A percentile compares a stretch with the other conserved stretches of the same genome.
These are phyloP conservation scores for Themeda triandra DNA, from an alignment of 176 grass and related monocot species.

Conservation along the genomic window DNA sequence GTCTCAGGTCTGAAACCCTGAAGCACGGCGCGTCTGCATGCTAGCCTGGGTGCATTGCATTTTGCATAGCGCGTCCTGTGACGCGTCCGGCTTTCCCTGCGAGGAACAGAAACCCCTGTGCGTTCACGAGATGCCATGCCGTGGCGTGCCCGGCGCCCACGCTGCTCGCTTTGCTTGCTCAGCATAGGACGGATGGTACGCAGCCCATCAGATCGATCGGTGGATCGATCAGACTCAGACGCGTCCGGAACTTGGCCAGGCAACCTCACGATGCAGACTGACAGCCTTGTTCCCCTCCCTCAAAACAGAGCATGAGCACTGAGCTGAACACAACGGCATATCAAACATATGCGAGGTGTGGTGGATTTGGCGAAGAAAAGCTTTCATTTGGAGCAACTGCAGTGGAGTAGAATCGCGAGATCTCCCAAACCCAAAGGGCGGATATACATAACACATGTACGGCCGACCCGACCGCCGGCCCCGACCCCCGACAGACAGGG, in stretches of 20 bases:
- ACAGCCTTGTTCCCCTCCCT: background rate
- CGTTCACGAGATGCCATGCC: background rate
- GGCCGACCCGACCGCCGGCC: background rate
- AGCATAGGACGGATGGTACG: background rate
- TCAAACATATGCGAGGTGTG: background rate
- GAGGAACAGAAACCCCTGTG: background rate
- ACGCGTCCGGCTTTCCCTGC: background rate
- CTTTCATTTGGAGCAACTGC: too few species aligned
- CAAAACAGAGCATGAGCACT: background rate
- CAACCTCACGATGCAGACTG: background rate
- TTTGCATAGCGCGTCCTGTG: background rate
- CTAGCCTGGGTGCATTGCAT: background rate
- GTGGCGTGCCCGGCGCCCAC: background rate
- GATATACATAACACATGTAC: too few species aligned
- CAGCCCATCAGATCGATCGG: background rate
- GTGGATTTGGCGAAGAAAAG: background rate
- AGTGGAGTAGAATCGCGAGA: too few species aligned
- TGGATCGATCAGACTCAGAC: background rate
- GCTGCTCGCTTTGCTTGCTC: background rate
- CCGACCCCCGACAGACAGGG: background rate
- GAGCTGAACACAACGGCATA: background rate
- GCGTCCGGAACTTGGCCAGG: background rate
- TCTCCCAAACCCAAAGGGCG: too few species aligned
- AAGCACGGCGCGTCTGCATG: background rate
- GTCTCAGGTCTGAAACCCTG: background rate